Percentiles rank a stretch among this genome's conserved stretches.
Evolutionary conservation across 495 filamentous ascomycete species (phyloP).

Genomic region (Umbilicaria muhlenbergii): DNA sequence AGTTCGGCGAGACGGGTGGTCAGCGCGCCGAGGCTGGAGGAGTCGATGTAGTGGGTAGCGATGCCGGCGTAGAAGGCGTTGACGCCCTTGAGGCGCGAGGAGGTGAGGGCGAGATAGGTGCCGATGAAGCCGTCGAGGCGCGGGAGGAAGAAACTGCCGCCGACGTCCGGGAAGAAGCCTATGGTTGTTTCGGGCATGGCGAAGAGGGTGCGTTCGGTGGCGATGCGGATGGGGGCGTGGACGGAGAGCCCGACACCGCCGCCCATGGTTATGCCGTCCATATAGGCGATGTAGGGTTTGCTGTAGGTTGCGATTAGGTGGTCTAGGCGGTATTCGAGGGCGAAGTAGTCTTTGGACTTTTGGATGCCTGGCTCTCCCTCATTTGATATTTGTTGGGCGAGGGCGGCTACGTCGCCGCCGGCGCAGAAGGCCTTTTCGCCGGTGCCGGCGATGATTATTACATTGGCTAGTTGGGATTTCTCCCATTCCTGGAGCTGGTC

Average conservation of each 20-base stretch:
- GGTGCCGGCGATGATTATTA: conserved; percentile 80
- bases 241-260: conserved; percentile 88
- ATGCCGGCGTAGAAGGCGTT: conserved; percentile 71
- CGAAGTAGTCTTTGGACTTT: conserved; percentile 71
- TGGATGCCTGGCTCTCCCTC: conserved; percentile 40
- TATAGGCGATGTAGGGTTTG: conserved; percentile 88
- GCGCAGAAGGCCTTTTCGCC: conserved; percentile 79
- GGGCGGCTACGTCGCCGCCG: conserved; percentile 72
- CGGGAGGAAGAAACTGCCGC: conserved; percentile 87
- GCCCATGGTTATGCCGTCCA: conserved; percentile 98
- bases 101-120: conserved; percentile 84
- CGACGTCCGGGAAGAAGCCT: conserved; percentile 96
- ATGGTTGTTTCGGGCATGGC: conserved; percentile 98
- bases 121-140: conserved; percentile 70
- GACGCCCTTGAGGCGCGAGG: conserved; percentile 60
- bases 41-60: conserved; percentile 91
- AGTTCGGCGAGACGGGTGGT: conserved; percentile 80
- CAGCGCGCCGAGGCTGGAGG: conserved; percentile 60
- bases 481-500: conserved; percentile 50
- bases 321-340: conserved; percentile 81
- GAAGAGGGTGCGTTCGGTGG: conserved; percentile 86
- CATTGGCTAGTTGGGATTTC: conserved; percentile 83
- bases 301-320: conserved; percentile 87
- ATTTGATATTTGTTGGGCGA: conserved; percentile 55
- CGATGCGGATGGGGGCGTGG: conserved; percentile 91